Base-by-base conservation (phyloP, 2,329 filamentous ascomycete species). In the Clarireedia paspali region DNA sequence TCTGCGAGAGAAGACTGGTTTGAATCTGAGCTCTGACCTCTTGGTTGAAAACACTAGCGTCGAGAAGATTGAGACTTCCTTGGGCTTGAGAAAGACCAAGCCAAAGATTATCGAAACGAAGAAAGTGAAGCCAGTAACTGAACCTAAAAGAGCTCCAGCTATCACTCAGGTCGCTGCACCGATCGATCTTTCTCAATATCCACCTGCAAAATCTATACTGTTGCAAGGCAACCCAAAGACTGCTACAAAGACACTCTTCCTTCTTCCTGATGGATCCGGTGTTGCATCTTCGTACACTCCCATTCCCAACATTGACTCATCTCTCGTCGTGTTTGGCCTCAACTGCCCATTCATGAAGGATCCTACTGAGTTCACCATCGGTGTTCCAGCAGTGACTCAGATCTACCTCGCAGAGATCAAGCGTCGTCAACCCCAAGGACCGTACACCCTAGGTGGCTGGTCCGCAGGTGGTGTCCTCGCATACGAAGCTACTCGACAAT, bases 391-490 rank as follows among this genome's bases (percentile, higher is more conserved):
- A 26, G 80, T 85, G 66, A 79, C 82, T 5, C 71, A 77, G 62
- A 80, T 84, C 67, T 87, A 84, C 70, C 77, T 87, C 39, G 72
- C 77, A 6, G 85, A 89, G 71, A 86, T 90, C 70, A 83, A 82
- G 69, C 80, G 81, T 3, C 83, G 85, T 52, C 86, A 89, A 70
- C 82, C 85, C 2, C 66, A 75, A 20, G 87, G 87, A 0, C 83
- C 84, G 0, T 88, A 88, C 70, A 77, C 77, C 53, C 71, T 89
- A 1, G 80, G 82, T 15, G 87, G 87, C 27, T 90, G 87, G 87
- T 88, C 83, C 15, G 86, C 85, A 1, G 87, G 87, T 26, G 87
- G 87, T 40, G 84, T 89, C 50, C 83, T 84, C 57, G 85, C 85
- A 42, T 89, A 81, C 63, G 82, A 87, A 62, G 82, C 83, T 6